Conservation (phyloP, 352 stramenopile genomes). For the Globisporangium cederbergense region DNA sequence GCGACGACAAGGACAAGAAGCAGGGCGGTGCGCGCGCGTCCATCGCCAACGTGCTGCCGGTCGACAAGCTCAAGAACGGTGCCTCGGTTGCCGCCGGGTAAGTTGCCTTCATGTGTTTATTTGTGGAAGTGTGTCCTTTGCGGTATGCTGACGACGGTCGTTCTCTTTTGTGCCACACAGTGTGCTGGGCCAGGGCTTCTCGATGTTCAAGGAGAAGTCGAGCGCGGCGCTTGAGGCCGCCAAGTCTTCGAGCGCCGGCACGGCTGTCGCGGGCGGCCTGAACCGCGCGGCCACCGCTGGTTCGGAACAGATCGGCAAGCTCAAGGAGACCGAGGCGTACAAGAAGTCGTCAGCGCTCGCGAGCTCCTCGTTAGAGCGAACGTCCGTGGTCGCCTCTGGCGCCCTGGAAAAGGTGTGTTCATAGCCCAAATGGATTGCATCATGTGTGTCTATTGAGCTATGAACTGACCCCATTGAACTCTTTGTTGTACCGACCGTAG, state of each 20-base stretch:
- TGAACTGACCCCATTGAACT: background rate
- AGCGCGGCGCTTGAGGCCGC: conserved; percentile 63
- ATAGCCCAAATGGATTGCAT: too few species aligned
- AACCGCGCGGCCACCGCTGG: conserved; percentile 56
- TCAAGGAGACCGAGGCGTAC: conserved; percentile 83
- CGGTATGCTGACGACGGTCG: background rate
- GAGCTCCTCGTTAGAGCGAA: conserved; percentile 55
- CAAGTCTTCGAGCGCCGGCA: conserved; percentile 75
- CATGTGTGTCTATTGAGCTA: background rate
- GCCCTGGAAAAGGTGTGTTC: conserved; percentile 60
- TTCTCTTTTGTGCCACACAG: conserved; percentile 22
- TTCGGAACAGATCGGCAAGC: conserved; percentile 74
- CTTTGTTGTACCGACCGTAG: conserved; percentile 18
- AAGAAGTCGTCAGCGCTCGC: conserved; percentile 75
- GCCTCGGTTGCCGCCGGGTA: conserved; percentile 75
- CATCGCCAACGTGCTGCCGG: conserved; percentile 72
- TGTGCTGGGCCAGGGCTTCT: conserved; percentile 64
- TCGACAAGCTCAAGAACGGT: conserved; percentile 89
- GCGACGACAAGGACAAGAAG: conserved; percentile 52
- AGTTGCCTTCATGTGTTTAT: conserved; percentile 15
- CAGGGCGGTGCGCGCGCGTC: conserved; percentile 43
- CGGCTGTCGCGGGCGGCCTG: conserved; percentile 58
- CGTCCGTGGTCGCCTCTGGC: conserved; percentile 59
- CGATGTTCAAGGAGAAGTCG: conserved; percentile 74
- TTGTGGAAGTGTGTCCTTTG: background rate